Evolutionary conservation across 108 stramenopile genomes (phyloP), one percentile per base, ranked within the genome.

Genomic region (Nannochloropsis gaditana): DNA sequence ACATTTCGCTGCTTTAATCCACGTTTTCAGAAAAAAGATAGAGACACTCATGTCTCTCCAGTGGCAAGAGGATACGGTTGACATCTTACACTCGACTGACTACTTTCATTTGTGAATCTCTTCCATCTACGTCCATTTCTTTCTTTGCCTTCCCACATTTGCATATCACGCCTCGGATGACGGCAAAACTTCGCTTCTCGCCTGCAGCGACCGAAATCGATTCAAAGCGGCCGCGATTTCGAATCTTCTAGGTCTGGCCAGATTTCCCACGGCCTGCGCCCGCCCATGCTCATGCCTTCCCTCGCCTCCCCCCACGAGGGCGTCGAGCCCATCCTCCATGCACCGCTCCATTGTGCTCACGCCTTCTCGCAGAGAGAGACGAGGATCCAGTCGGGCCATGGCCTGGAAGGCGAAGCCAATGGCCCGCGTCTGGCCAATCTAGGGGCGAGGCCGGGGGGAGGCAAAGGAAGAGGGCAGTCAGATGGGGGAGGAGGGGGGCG

Each of bases 171-270:
- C 59, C 82, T 9, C 43, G 17, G 9, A 41, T 11, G 82, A n/a
- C 3, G 9, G 43, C 19, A 19, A 42, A 42, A 43, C 43, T 11
- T 44, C 43, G 82, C 82, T 83, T 43, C 9, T 19, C 43, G 42
- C 82, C 19, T 83, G 43, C 44, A 82, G 83, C 41, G 86, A 80
- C 4, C 90, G 87, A 41, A 88, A 84, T n/a, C 90, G 80, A 43
- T 88, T 88, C 21, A 90, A 17, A 5, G 87, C 87, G 11, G 86
- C 87, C 15, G 90, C 90, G 42, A 90, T 21, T 87, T 92, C 91
- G 50, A 90, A 91, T 9, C 90, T 81, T 50, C 91, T n/a, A 42
- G 91, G 91, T 21, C 84, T 45, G 5, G 90, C 87, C 31, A 88
- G 47, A 82, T 91, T 80, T 9, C 89, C 90, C 15, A 83, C 5